Base-by-base conservation (phyloP, 2,329 filamentous ascomycete genomes). In the Cladosporium phlei region DNA sequence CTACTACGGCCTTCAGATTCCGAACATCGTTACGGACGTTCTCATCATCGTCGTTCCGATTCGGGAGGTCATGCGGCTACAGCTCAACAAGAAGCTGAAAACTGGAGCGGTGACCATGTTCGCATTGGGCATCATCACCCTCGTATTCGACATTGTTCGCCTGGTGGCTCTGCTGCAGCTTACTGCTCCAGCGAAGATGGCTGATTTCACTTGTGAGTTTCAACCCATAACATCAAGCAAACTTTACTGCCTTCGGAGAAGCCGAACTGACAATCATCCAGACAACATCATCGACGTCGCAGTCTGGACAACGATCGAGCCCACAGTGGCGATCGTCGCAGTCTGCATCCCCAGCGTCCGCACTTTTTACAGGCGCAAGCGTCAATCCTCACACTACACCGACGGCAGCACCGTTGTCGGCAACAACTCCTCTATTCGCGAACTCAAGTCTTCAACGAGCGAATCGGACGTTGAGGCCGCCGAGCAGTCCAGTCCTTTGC, bases 1-100 rank as follows among this genome's bases (percentile, higher is more conserved):
- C n/a, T 54, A 54, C 37, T 54, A 54, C 27, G 52, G 52, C 42
- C 35, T 54, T 24, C 52, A 54, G 40, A 51, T 54, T 8, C 52
- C 52, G 9, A 54, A 52, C 24, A 49, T 54, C 16, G 14, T 53
- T 2, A 54, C 52, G 1, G 52, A 54, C 25, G 3, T 53, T 3
- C 14, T 50, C 2, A 51, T 54, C n/a, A 21, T 54, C 28, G 14
- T 54, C 7, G 22, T 52, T n/a, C 50, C 52, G 1, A 35, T 52
- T 5, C 12, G 44, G 3, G 48, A 54, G 30, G 40, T 52, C 12
- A 10, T 35, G 30, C 33, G 24, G 2, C 19, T 51, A 0, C 32
- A 51, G 2, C 30, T 53, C 30, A 45, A 46, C 16, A 24, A 17
- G 11, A 40, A 37, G 35, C 43, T 49, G 24, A 51, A 49, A 30